A percentile compares a stretch with the other conserved stretches of the same genome.
These are phyloP conservation scores for Mycena kentingensis DNA, from an alignment of 768 basidiomycete species.

Conservation along the genomic window DNA sequence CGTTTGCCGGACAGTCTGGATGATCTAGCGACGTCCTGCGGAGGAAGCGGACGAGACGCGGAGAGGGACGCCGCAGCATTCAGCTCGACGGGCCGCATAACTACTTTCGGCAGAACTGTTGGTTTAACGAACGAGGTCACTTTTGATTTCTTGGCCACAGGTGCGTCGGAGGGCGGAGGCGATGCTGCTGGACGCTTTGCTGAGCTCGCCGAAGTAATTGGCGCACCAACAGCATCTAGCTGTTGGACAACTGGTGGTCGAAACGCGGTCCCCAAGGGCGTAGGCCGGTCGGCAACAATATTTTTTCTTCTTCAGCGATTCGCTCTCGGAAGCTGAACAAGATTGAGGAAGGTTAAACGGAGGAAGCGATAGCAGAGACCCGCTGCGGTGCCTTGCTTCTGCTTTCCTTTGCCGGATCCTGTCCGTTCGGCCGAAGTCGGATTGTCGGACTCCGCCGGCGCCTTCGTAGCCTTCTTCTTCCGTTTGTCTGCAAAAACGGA, in stretches of 20 bases:
- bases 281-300: too few relatives aligned
- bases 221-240: not conserved
- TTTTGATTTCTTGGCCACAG: constrained; percentile 14
- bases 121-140: not conserved
- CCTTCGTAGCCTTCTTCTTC: not conserved
- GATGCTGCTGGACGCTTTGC: constrained; percentile 61
- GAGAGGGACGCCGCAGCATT: not conserved
- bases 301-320: too few relatives aligned
- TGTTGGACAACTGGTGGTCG: too few relatives aligned
- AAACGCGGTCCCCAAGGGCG: too few relatives aligned
- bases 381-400: too few relatives aligned
- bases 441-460: too few relatives aligned
- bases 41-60: not conserved
- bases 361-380: too few relatives aligned
- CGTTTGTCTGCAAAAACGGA: not conserved
- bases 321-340: too few relatives aligned
- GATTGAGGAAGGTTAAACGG: too few relatives aligned
- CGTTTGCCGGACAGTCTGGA: constrained; percentile 22
- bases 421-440: too few relatives aligned
- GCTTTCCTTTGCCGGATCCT: too few relatives aligned
- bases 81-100: not conserved
- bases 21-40: not conserved
- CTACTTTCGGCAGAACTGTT: not conserved
- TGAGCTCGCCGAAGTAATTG: constrained; percentile 46
- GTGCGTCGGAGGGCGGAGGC: constrained; percentile 46